Percentiles rank a stretch among this genome's conserved stretches.
These are phyloP conservation scores for Neurospora pannonica DNA, from an alignment of 495 filamentous ascomycete species.

Conservation along the genomic window DNA sequence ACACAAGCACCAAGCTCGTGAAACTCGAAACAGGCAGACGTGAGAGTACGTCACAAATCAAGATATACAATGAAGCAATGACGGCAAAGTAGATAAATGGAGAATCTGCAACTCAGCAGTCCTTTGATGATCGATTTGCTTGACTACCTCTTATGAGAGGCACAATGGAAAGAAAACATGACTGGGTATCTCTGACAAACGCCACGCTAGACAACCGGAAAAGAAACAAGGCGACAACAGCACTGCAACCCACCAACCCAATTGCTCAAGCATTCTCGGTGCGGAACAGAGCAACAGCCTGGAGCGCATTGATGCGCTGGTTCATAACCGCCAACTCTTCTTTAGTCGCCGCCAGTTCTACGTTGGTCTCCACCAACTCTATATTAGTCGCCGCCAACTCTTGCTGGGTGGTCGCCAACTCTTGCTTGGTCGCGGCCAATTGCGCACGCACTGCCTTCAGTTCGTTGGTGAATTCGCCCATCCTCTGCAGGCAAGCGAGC, in stretches of 20 bases:
- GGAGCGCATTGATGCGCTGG: neutral
- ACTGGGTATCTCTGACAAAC: neutral
- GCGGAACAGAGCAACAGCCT: neutral
- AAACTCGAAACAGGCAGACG: neutral
- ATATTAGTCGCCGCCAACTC: neutral
- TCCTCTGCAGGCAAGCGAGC: neutral
- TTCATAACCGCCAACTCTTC: neutral
- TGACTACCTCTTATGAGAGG: neutral
- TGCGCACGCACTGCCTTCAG: neutral
- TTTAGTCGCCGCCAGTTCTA: neutral
- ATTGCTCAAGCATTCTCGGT: neutral
- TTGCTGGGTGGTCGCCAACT: neutral
- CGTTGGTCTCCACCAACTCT: neutral
- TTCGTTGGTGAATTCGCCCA: neutral
- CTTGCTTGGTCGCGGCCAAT: neutral
- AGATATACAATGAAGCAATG: neutral
- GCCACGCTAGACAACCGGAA: neutral
- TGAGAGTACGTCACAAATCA: neutral
- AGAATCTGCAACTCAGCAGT: neutral
- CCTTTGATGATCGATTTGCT: neutral
- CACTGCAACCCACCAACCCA: neutral
- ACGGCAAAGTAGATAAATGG: neutral
- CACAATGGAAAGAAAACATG: neutral
- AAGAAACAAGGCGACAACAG: neutral
- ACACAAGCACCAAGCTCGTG: neutral